Base-by-base conservation (phyloP, 1,284 basidiomycete genomes). In the Schizophyllum amplum region DNA sequence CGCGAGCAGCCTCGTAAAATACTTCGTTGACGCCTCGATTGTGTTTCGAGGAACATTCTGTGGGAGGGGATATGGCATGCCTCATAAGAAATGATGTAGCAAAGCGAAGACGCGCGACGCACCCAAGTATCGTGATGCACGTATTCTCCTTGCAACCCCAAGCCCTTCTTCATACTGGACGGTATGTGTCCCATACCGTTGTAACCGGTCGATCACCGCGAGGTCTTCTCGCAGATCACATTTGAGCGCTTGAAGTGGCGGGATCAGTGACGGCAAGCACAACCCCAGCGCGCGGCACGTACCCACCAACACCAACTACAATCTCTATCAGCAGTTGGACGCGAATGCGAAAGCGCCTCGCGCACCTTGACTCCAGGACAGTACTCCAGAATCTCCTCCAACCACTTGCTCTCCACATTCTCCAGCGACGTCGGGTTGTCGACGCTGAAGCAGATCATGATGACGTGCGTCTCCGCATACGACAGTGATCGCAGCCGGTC, bases 31-130 rank as follows among this genome's bases (percentile, higher is more conserved):
- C 94, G 4, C 95, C 95, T 50, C 95, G 83, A 66, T 97, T 95
- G 66, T 94, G 91, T 70, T 96, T 97, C 9, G 95, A 94, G 61
- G 93, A 96, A 69, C 94, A 98, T 76, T 98, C 94, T 94, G 64
- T 15, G 48, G 33, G 33, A 42, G 33, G 56, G 33, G 59, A 57
- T n/a, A n/a, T n/a, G n/a, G n/a, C n/a, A n/a, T n/a, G n/a, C n/a
- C n/a, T n/a, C n/a, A 58, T 57, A 53, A 55, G 52, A 47, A 52
- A 9, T 48, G 27, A 22, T 4, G 48, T 27, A 57, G 17, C 20
- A 9, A 24, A 26, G 5, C 17, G 57, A 54, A 33, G 57, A 22
- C 48, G 24, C 24, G 24, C 51, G 2, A 74, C 84, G 51, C 61
- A 94, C 93, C 94, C 2, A 97, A 79, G 73, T 97, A 98, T 50